phyloP scores from a whole-genome alignment of 2,329 filamentous ascomycete genomes.

The Neoarthrinium moseri region DNA sequence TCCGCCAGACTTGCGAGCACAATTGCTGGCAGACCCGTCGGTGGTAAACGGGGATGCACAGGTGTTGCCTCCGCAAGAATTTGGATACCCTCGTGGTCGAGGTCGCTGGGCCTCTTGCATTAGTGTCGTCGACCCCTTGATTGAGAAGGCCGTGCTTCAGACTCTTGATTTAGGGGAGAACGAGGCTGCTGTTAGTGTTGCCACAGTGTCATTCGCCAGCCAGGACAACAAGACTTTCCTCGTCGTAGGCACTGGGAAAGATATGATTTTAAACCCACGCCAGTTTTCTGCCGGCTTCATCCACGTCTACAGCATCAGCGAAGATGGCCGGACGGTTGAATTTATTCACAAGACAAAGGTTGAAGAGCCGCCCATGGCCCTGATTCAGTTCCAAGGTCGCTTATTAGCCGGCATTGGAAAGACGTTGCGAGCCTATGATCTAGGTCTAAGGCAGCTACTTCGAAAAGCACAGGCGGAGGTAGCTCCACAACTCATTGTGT shows the following conservation, averaged over 20 bases:
- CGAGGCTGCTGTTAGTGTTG: slow-evolving; percentile 85
- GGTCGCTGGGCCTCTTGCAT: slow-evolving; percentile 97
- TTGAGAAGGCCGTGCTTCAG: slow-evolving; percentile 70
- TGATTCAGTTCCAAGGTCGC: slow-evolving; percentile 89
- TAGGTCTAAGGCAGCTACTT: slow-evolving; percentile 88
- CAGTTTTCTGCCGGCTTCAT: slow-evolving; percentile 79
- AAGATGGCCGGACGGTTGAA: slow-evolving; percentile 83
- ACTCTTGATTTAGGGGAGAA: slow-evolving; percentile 85
- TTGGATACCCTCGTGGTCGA: slow-evolving; percentile 81
- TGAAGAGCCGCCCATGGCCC: slow-evolving; percentile 83
- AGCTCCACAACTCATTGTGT: slow-evolving; percentile 79
- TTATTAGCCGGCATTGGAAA: slow-evolving; percentile 83
- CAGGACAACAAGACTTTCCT: slow-evolving; percentile 88
- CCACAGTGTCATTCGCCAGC: slow-evolving; percentile 80
- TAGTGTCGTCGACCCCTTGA: slow-evolving; percentile 81
- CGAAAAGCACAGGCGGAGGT: slow-evolving; percentile 86
- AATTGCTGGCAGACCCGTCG: slow-evolving; percentile 70
- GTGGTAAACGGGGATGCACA: slow-evolving; percentile 71
- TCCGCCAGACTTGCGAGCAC: slow-evolving; percentile 72
- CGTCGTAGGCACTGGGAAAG: slow-evolving; percentile 91
- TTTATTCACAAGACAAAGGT: slow-evolving; percentile 97
- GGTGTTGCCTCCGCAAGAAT: slow-evolving; percentile 73
- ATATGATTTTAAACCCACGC: slow-evolving; percentile 77
- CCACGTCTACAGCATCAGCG: slow-evolving; percentile 86
- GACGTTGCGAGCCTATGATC: slow-evolving; percentile 82